These are phyloP conservation scores for Aspergillus fructus DNA, from an alignment of 2,329 filamentous ascomycete genomes.

Conservation along the genomic window DNA sequence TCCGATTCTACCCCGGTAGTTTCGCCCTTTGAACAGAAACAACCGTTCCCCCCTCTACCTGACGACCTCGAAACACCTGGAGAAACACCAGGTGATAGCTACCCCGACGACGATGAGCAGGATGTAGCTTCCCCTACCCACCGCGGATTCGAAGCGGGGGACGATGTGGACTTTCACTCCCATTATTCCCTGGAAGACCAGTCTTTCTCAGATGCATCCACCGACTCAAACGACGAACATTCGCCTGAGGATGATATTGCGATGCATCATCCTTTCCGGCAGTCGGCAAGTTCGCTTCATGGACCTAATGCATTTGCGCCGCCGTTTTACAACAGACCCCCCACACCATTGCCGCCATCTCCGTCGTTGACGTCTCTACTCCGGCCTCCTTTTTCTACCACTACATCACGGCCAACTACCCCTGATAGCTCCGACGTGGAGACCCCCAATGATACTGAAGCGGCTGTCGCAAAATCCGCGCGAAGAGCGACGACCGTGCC, in stretches of 20 bases:
- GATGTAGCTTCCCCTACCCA: constrained; percentile 29
- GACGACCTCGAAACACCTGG: constrained; percentile 23
- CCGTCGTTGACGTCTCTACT: constrained; percentile 90
- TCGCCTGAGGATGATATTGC: constrained; percentile 29
- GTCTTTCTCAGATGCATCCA: constrained; percentile 35
- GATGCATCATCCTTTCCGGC: constrained; percentile 40
- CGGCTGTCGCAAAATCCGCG: constrained; percentile 60
- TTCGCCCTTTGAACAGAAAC: constrained; percentile 29
- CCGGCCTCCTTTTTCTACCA: constrained; percentile 64
- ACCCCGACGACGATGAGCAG: constrained; percentile 28
- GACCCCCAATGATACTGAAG: constrained; percentile 58
- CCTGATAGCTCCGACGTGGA: constrained; percentile 91
- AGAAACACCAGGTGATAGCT: constrained; percentile 15
- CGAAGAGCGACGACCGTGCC: constrained; percentile 66
- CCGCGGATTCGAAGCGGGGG: constrained; percentile 29
- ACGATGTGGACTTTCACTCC: constrained; percentile 46
- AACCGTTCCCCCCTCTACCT: constrained; percentile 33
- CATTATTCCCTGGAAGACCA: constrained; percentile 45
- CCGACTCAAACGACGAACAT: constrained; percentile 31
- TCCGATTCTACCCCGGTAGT: constrained; percentile 8
- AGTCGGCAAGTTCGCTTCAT: constrained; percentile 42
- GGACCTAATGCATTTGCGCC: constrained; percentile 61
- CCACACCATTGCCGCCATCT: constrained; percentile 87
- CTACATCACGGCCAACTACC: constrained; percentile 84
- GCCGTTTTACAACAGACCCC: constrained; percentile 96